A percentile compares a stretch with the other conserved stretches of the same genome.
Evolutionary conservation across 2,329 filamentous ascomycete genomes (phyloP).

Genomic region (Magnaporthiopsis rhizophila): DNA sequence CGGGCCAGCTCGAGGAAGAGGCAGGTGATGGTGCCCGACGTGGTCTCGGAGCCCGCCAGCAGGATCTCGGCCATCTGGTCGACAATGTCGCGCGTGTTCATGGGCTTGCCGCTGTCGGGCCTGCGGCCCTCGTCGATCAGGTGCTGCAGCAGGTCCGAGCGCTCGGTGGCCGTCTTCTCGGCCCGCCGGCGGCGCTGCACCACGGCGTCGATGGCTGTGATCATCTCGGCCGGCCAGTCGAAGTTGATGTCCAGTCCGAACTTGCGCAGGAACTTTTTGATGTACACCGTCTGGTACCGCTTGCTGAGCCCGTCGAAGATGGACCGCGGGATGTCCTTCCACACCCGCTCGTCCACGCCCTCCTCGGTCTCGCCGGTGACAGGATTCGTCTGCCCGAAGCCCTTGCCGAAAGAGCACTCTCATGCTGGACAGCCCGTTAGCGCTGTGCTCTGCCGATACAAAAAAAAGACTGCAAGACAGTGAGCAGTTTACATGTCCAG

Average conservation of each 20-base stretch:
- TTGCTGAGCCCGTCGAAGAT: conserved; percentile 15
- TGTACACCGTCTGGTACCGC: conserved; percentile 13
- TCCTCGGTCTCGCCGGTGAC: conserved; percentile 10
- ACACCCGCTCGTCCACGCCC: conserved; percentile 14
- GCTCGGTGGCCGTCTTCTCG: background rate
- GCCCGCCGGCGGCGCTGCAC: conserved; percentile 9
- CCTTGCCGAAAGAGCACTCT: conserved; percentile 19
- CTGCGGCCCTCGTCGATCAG: conserved; percentile 14
- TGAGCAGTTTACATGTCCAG: conserved; percentile 15
- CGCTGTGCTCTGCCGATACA: background rate
- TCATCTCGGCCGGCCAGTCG: conserved; percentile 15
- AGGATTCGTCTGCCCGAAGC: conserved; percentile 19
- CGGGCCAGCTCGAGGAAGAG: conserved; percentile 20
- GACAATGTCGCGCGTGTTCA: conserved; percentile 13
- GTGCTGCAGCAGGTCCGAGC: conserved; percentile 14
- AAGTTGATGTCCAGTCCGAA: conserved; percentile 15
- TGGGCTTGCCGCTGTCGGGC: conserved; percentile 8
- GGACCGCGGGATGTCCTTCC: conserved; percentile 14
- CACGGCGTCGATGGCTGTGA: conserved; percentile 11
- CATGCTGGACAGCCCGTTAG: conserved; percentile 11
- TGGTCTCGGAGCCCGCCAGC: conserved; percentile 20
- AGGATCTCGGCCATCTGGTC: conserved; percentile 13
- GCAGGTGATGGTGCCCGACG: conserved; percentile 18
- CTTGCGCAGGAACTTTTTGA: conserved; percentile 13
- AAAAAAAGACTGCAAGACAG: too few species aligned